phyloP scores from a whole-genome alignment of 2,329 filamentous ascomycete genomes.

The Fusarium sacchari region DNA sequence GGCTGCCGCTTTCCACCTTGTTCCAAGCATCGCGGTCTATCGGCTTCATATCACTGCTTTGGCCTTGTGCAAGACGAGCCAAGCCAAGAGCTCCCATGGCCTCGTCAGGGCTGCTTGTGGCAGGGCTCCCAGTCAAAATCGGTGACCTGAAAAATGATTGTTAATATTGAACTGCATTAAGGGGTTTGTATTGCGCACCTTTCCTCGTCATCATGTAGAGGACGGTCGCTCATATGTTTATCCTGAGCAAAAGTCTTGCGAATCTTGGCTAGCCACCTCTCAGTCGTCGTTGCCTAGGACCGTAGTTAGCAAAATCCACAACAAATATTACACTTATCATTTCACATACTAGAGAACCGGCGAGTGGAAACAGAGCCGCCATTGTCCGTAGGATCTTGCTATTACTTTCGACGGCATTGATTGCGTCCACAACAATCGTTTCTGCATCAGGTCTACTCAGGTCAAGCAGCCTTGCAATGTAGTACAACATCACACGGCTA shows the following conservation, averaged over 20 bases:
- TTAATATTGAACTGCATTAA: conserved; percentile 1
- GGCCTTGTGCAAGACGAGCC: conserved; percentile 37
- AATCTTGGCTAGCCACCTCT: conserved; percentile 53
- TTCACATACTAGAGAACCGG: conserved; percentile 51
- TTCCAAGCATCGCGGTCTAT: conserved; percentile 19
- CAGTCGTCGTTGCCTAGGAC: conserved; percentile 50
- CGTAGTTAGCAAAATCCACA: not conserved
- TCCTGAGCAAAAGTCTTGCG: conserved; percentile 46
- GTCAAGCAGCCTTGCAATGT: conserved; percentile 56
- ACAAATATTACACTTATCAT: too few species aligned
- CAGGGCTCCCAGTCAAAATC: conserved; percentile 30
- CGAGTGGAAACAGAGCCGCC: conserved; percentile 52
- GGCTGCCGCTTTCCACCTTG: conserved; percentile 25
- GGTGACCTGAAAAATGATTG: conserved; percentile 19
- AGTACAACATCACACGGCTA: conserved; percentile 59
- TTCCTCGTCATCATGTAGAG: conserved; percentile 28
- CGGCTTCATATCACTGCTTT: conserved; percentile 34
- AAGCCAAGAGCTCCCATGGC: conserved; percentile 37
- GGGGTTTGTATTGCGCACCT: conserved; percentile 5
- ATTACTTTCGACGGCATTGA: conserved; percentile 54
- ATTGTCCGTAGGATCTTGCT: conserved; percentile 50
- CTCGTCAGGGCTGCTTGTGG: conserved; percentile 33
- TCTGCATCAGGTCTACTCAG: conserved; percentile 49
- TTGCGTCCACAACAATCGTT: conserved; percentile 51
- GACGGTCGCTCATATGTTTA: conserved; percentile 42